Evolutionary conservation across 352 stramenopile species (phyloP).

Genomic region (Globisporangium iwayamae): DNA sequence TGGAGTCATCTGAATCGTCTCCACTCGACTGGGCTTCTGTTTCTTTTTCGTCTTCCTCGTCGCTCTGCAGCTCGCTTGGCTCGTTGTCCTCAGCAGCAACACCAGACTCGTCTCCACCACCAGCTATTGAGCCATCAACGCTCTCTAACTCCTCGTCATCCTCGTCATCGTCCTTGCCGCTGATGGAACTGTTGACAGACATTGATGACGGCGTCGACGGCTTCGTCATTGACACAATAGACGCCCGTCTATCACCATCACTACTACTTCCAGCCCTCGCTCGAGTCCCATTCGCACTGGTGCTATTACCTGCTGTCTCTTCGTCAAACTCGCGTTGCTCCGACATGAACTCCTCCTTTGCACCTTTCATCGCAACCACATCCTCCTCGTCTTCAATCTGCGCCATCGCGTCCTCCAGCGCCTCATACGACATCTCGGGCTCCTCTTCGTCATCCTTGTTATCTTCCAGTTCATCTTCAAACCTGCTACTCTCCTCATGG

Average conservation of each 20-base stretch:
- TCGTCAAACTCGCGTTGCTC: constrained; percentile 69
- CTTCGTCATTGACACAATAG: constrained; percentile 18
- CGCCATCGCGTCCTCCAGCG: constrained; percentile 92
- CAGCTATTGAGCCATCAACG: constrained; percentile 8
- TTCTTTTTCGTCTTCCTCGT: constrained; percentile 20
- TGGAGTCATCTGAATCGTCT: constrained; percentile 15
- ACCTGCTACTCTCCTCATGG: constrained; percentile 22
- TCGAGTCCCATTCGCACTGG: not conserved
- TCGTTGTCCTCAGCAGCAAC: not conserved
- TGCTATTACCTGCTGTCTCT: constrained; percentile 17
- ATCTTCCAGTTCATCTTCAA: constrained; percentile 21
- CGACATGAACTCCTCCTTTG: constrained; percentile 47
- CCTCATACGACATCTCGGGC: constrained; percentile 56
- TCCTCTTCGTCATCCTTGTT: constrained; percentile 30
- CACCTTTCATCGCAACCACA: constrained; percentile 89
- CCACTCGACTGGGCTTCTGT: constrained; percentile 18
- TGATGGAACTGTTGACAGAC: constrained; percentile 31
- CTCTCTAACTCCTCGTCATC: constrained; percentile 26
- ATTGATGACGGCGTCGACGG: constrained; percentile 34
- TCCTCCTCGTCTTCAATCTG: constrained; percentile 95
- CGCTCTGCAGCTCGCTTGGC: constrained; percentile 13
- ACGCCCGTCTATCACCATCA: not conserved
- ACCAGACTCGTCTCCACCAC: constrained; percentile 15
- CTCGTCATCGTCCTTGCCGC: constrained; percentile 39
- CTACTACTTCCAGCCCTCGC: not conserved